Evolutionary conservation across 768 basidiomycete species (phyloP), one percentile per base, ranked within the genome.

Genomic region (Boletus huronensis): DNA sequence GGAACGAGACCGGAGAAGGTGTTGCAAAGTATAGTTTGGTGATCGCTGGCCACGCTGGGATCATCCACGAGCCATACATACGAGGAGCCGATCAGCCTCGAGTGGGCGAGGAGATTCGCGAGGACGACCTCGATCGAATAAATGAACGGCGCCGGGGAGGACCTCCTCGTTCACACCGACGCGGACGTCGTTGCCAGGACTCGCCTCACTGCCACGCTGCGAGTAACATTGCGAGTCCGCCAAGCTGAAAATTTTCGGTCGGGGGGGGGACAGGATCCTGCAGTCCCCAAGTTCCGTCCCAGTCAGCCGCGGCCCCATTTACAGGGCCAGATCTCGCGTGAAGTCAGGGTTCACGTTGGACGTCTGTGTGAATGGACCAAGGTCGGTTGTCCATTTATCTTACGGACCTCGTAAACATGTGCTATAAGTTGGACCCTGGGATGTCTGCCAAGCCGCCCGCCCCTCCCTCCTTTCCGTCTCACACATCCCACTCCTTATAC

Each of bases 391-490:
- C 47, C 50, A 38, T 38, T 44, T 53, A 43, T 51, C 50, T 46
- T 50, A 39, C 48, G 44, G 32, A 53, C 44, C 49, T 57, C 59
- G 52, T 54, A 55, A 53, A 35, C 32, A 38, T n/a, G 21, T 25
- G 26, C 42, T 65, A 67, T 61, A 67, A 68, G 62, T 60, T 52
- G 57, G 60, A 70, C 68, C 71, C 64, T 71, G 63, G 52, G 53
- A 61, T 62, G 61, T 55, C 54, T 42, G 61, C 65, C 64, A 64
- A 61, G 67, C 69, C 72, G 73, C 68, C 71, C 68, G 64, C 68
- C 65, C 64, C 68, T 72, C 70, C 70, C 71, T 69, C 71, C 70
- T 66, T 70, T 56, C 64, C 64, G 44, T 64, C 69, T 60, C 67
- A 56, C 66, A 56, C 66, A 7, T 47, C 50, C 59, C 60, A 56